Conservation (phyloP, 495 filamentous ascomycete genomes). For the Aspergillus homomorphus region DNA sequence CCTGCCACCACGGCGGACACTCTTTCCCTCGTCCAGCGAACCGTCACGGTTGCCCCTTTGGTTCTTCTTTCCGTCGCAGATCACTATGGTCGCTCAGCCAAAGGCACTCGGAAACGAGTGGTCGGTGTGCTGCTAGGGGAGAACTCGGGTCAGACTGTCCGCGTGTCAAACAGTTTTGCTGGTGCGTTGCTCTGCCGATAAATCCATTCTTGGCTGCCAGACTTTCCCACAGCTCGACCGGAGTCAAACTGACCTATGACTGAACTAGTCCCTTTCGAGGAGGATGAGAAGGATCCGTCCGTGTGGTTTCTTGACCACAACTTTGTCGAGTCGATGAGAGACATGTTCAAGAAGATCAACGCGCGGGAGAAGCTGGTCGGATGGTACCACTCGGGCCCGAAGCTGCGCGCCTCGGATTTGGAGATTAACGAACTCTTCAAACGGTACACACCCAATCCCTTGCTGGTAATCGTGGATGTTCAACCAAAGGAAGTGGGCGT, state of each 20-base stretch:
- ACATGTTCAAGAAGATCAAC: slow-evolving; percentile 99
- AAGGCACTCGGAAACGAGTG: slow-evolving; percentile 86
- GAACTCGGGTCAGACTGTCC: slow-evolving; percentile 89
- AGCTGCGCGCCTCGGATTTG: slow-evolving; percentile 92
- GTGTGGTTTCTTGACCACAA: slow-evolving; percentile 99
- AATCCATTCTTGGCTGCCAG: too few species aligned
- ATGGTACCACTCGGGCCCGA: slow-evolving; percentile 99
- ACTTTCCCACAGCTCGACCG: slow-evolving; percentile 3
- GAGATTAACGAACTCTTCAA: slow-evolving; percentile 99
- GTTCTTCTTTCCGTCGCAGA: slow-evolving; percentile 97
- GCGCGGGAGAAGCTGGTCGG: slow-evolving; percentile 97
- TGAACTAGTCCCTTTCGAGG: slow-evolving; percentile 86
- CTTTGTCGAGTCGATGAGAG: slow-evolving; percentile 98
- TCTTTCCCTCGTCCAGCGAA: slow-evolving; percentile 84
- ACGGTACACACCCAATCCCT: slow-evolving; percentile 92
- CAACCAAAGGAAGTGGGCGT: slow-evolving; percentile 98
- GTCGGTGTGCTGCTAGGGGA: slow-evolving; percentile 94
- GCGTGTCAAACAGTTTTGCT: slow-evolving; percentile 98
- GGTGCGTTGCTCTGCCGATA: slow-evolving; percentile 67
- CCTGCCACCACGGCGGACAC: slow-evolving; percentile 94
- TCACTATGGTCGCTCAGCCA: slow-evolving; percentile 93
- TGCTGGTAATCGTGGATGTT: slow-evolving; percentile 97
- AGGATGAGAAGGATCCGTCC: slow-evolving; percentile 96
- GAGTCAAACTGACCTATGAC: background rate
- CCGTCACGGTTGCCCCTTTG: slow-evolving; percentile 94